Percentiles rank a stretch among this genome's conserved stretches.
These are phyloP conservation scores for Rachicladosporium sp. DNA, from an alignment of 2,329 filamentous ascomycete genomes.

Conservation along the genomic window DNA sequence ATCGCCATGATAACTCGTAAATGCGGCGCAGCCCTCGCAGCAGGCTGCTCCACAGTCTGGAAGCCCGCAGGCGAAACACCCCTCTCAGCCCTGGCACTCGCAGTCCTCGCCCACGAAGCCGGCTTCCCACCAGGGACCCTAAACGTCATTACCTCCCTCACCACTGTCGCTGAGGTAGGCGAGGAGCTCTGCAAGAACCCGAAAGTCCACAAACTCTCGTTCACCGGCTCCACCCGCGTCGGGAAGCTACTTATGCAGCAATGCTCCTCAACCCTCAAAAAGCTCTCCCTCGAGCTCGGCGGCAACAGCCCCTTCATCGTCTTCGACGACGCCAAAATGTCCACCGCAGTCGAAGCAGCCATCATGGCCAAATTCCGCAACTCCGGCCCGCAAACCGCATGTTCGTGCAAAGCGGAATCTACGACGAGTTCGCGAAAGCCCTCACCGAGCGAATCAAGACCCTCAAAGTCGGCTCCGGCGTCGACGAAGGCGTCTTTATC, in stretches of 20 bases:
- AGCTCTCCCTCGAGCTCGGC: constrained; percentile 20
- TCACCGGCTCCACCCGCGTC: constrained; percentile 20
- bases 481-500: constrained; percentile 7
- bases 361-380: constrained; percentile 19
- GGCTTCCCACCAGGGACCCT: constrained; percentile 18
- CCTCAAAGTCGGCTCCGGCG: constrained; percentile 11
- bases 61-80: constrained; percentile 23
- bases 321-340: constrained; percentile 22
- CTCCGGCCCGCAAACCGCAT: constrained; percentile 33
- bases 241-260: constrained; percentile 19
- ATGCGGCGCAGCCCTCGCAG: constrained; percentile 21
- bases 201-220: constrained; percentile 19
- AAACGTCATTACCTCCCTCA: constrained; percentile 15
- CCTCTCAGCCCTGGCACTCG: constrained; percentile 16
- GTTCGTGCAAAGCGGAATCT: constrained; percentile 40
- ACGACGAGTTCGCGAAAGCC: constrained; percentile 40
- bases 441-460: constrained; percentile 35
- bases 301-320: constrained; percentile 24
- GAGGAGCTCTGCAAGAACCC: constrained; percentile 12
- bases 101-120: constrained; percentile 17
- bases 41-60: constrained; percentile 21
- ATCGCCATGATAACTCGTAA: constrained; percentile 27
- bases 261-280: constrained; percentile 16
- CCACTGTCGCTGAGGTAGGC: constrained; percentile 13
- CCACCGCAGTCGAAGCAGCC: constrained; percentile 15